phyloP scores from a whole-genome alignment of 345 rosid species.

The Hevea brasiliensis region DNA sequence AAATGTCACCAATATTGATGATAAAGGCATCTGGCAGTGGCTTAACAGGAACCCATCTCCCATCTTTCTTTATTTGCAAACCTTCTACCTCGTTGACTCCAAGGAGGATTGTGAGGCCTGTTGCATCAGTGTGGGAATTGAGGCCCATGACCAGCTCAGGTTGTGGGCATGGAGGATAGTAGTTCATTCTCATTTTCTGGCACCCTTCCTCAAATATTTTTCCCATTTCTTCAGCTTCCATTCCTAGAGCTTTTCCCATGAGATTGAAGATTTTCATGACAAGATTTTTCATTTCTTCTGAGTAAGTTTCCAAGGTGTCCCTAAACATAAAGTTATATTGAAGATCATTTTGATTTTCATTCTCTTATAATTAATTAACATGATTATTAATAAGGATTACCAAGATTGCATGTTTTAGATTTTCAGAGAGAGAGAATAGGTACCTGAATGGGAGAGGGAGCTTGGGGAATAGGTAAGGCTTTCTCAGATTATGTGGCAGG shows the following conservation, averaged over 20 bases:
- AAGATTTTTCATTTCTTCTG: slow-evolving; percentile 16
- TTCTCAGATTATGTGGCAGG: slow-evolving; percentile 13
- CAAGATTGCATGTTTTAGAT: too few relatives aligned
- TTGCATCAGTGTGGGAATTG: slow-evolving; percentile 16
- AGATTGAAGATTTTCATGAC: slow-evolving; percentile 15
- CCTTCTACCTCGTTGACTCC: slow-evolving; percentile 10
- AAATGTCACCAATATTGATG: slow-evolving; percentile 20
- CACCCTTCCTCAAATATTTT: slow-evolving; percentile 18
- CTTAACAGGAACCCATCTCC: slow-evolving; percentile 13
- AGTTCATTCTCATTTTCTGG: slow-evolving; percentile 26
- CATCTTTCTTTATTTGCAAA: slow-evolving; percentile 13
- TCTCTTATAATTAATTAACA: too few relatives aligned
- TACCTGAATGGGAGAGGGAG: slow-evolving; percentile 19
- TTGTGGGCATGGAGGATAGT: slow-evolving; percentile 27
- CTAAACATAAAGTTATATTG: too few relatives aligned
- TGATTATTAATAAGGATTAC: too few relatives aligned
- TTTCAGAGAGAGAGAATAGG: neutral
- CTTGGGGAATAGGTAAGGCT: slow-evolving; percentile 13
- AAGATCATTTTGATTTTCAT: too few relatives aligned
- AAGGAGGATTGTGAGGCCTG: slow-evolving; percentile 25
- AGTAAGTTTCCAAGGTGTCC: slow-evolving; percentile 17
- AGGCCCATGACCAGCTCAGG: slow-evolving; percentile 26
- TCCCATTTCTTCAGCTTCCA: slow-evolving; percentile 13
- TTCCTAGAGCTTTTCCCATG: slow-evolving; percentile 15
- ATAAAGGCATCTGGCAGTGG: slow-evolving; percentile 27